phyloP scores from a whole-genome alignment of 352 stramenopile genomes.

The Pythium guiyangense region DNA sequence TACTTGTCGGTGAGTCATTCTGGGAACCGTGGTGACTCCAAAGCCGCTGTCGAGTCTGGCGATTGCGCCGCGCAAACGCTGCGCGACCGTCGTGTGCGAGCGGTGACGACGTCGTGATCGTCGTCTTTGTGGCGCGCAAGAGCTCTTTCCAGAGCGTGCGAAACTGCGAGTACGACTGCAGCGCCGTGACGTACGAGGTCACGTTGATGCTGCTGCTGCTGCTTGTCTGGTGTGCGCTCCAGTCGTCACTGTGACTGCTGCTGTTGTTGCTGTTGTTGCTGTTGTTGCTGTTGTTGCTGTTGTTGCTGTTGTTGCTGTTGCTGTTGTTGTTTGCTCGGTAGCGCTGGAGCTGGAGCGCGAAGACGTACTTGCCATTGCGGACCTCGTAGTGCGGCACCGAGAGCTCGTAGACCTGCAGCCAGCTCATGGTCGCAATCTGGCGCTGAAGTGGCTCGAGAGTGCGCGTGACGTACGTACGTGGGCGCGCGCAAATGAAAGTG shows the following conservation, averaged over 20 bases:
- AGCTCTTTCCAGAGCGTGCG: constrained; percentile 52
- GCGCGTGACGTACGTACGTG: background rate
- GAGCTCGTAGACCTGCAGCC: constrained; percentile 49
- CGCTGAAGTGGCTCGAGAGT: background rate
- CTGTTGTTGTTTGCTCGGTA: constrained; percentile 21
- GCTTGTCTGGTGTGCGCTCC: constrained; percentile 1
- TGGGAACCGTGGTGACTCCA: constrained; percentile 3
- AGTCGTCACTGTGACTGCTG: constrained; percentile 16
- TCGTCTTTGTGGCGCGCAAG: constrained; percentile 30
- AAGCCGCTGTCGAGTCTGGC: constrained; percentile 8
- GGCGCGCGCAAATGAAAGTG: background rate
- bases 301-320: constrained; percentile 6
- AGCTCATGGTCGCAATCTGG: constrained; percentile 30
- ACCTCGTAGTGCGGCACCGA: constrained; percentile 38
- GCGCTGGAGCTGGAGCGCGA: constrained; percentile 36
- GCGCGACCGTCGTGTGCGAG: constrained; percentile 10
- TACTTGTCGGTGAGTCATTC: background rate
- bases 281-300: constrained; percentile 20
- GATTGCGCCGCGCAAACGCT: constrained; percentile 8
- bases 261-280: constrained; percentile 12
- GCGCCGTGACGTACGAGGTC: constrained; percentile 17
- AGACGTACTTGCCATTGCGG: constrained; percentile 37
- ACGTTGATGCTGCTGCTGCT: background rate
- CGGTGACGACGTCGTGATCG: constrained; percentile 9
- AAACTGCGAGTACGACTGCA: constrained; percentile 60